Conservation (phyloP, 2,329 filamentous ascomycete genomes). For the Pseudocercospora macadamiae region DNA sequence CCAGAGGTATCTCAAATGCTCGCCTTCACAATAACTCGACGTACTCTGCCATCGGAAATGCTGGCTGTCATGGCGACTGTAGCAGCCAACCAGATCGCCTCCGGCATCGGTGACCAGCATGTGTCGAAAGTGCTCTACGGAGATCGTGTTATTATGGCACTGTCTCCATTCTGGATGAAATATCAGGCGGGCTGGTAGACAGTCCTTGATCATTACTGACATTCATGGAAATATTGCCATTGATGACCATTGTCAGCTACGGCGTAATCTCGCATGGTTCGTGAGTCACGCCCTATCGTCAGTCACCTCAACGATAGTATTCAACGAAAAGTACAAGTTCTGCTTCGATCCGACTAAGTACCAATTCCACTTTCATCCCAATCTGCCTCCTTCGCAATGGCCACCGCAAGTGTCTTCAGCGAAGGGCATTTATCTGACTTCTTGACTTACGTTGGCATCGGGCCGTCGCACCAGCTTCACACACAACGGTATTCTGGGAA, state of each 20-base stretch:
- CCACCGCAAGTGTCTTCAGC: background rate
- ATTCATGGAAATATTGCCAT: no score
- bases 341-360: background rate
- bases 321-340: no score
- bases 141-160: background rate
- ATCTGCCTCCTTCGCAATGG: background rate
- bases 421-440: background rate
- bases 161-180: background rate
- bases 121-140: no score
- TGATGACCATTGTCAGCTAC: no score
- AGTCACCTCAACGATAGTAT: no score
- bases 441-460: conserved; percentile 1
- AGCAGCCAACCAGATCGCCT: no score
- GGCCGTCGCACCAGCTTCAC: conserved; percentile 1
- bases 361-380: background rate
- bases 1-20: no score
- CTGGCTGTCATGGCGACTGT: no score
- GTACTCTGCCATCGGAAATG: no score
- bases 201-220: no score
- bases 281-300: background rate
- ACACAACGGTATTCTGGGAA: conserved; percentile 13
- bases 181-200: background rate
- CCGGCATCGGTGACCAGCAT: no score
- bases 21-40: no score
- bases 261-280: background rate